Evolutionary conservation across 2,329 filamentous ascomycete genomes (phyloP), one percentile per base, ranked within the genome.

Genomic region (Xenoacremonium recifei): DNA sequence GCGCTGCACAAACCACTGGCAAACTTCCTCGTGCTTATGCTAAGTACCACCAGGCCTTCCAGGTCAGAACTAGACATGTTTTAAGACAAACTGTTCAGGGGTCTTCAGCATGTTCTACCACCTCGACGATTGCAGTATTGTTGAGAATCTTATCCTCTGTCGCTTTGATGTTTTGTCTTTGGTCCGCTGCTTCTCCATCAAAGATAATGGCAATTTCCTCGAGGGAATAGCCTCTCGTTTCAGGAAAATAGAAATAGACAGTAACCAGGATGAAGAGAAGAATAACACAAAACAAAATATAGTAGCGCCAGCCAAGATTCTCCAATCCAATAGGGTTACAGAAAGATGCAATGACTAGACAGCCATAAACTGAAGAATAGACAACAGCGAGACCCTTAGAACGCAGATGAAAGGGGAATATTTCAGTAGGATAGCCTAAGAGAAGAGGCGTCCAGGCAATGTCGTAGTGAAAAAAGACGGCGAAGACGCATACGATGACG

Each of bases 401-500:
- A 64, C 42, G 70, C 3, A 68, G 48, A 13, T 55, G 54, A 41
- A 65, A 71, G 6, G 64, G 64, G 39, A 64, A 61, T 29, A 70
- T 66, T 39, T 71, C 68, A 9, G 60, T 61, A 0, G 62, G 62
- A 48, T 72, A 78, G 4, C 66, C 65, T 37, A 72, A 61, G 12
- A 73, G 62, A 4, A 76, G 59, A 42, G 71, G 70, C 4, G 72
- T 72, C 60, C 67, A 75, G 17, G 69, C 69, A 38, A 74, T 66
- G 31, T 69, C 61, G 53, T 76, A 69, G 45, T 67, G 60, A 35
- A 73, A 67, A 44, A 63, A 70, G 58, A 69, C 75, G 43, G 72
- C 59, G 51, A 70, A 78, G 18, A 78, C 66, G 49, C 68, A 69
- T 9, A 68, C 69, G 37, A 79, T 69, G 13, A 74, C 69, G 4